Conservation (phyloP, 495 filamentous ascomycete genomes). For the Monascus purpureus region DNA sequence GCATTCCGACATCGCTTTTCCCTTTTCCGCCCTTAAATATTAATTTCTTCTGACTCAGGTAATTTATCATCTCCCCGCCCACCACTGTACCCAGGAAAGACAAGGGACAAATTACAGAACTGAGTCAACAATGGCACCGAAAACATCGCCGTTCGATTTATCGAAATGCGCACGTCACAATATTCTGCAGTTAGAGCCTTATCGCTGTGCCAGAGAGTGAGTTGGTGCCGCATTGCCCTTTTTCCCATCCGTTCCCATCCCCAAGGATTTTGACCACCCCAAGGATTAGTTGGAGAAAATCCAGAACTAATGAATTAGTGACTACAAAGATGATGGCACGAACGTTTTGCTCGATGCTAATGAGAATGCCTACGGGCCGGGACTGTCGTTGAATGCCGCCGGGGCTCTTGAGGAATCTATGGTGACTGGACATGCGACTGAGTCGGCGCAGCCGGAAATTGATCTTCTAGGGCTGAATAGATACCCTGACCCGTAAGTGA, state of each 20-base stretch:
- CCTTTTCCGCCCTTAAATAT: no score
- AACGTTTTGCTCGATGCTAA: slow-evolving; percentile 97
- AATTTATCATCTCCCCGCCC: no score
- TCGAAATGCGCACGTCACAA: slow-evolving; percentile 72
- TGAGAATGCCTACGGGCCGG: slow-evolving; percentile 89
- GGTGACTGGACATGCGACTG: slow-evolving; percentile 20
- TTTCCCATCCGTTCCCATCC: slow-evolving; percentile 3
- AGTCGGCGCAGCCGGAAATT: slow-evolving; percentile 31
- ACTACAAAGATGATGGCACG: slow-evolving; percentile 97
- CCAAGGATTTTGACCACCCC: slow-evolving; percentile 5
- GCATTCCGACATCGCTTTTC: no score
- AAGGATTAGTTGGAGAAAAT: no score
- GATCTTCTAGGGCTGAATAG: slow-evolving; percentile 73
- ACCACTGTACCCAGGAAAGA: no score
- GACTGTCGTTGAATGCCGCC: slow-evolving; percentile 34
- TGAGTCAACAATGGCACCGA: slow-evolving; percentile 26
- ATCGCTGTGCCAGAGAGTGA: slow-evolving; percentile 76
- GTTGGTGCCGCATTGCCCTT: no score
- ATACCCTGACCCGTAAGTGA: slow-evolving; percentile 78
- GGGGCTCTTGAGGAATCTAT: slow-evolving; percentile 30
- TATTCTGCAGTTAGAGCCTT: slow-evolving; percentile 69
- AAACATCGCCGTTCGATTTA: slow-evolving; percentile 50
- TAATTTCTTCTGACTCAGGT: no score
- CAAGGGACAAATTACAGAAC: no score
- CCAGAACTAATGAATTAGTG: slow-evolving; percentile 51